Conservation (phyloP, 2,329 filamentous ascomycete genomes). For the Epichloe hybrida region DNA sequence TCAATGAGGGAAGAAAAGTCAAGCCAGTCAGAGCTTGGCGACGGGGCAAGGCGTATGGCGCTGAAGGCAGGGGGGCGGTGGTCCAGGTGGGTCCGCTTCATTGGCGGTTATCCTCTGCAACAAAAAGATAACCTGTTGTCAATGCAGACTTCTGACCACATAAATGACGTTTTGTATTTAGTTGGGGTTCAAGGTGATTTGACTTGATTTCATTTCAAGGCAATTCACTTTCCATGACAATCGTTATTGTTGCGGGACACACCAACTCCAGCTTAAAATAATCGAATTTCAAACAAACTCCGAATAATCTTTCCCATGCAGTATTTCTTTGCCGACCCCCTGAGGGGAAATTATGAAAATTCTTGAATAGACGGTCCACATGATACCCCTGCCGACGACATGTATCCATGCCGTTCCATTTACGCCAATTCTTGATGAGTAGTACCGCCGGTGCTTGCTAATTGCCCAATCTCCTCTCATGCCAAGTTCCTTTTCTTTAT, state of each 20-base stretch:
- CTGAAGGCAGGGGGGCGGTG: background rate
- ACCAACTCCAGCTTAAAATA: background rate
- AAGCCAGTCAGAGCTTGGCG: background rate
- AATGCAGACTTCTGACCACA: no score
- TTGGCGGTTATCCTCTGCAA: background rate
- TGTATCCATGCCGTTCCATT: background rate
- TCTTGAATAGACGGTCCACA: background rate
- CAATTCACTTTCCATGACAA: background rate
- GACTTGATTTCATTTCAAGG: background rate
- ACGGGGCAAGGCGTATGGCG: background rate
- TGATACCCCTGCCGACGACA: background rate
- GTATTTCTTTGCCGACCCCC: no score
- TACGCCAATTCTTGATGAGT: background rate
- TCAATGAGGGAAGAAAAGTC: background rate
- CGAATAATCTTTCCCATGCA: background rate
- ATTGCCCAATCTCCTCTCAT: background rate
- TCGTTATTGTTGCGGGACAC: background rate
- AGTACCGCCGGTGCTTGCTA: background rate
- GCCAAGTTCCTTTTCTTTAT: background rate
- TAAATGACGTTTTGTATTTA: no score
- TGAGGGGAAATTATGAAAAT: background rate
- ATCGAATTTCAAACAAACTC: background rate
- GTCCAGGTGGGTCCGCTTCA: constrained; percentile 1
- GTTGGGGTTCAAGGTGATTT: background rate
- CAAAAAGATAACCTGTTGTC: no score